phyloP scores from a whole-genome alignment of 257 asterid species.

The Penstemon davidsonii region DNA sequence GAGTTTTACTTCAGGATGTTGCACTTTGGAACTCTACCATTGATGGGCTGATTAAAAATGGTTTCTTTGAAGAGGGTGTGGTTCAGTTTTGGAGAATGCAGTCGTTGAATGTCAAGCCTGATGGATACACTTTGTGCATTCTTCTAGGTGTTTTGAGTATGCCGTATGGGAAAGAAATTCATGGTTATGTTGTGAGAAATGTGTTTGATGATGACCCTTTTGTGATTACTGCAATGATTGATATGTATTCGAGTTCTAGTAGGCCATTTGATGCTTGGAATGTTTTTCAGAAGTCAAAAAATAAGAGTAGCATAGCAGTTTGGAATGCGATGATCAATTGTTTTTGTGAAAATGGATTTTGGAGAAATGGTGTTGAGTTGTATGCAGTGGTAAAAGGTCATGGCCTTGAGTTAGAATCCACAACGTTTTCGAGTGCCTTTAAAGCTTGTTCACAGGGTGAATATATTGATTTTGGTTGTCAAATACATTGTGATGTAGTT shows the following conservation, averaged over 20 bases:
- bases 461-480: slow-evolving; percentile 50
- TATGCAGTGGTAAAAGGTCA: slow-evolving; percentile 46
- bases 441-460: slow-evolving; percentile 66
- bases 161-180: slow-evolving; percentile 54
- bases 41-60: slow-evolving; percentile 60
- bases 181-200: slow-evolving; percentile 61
- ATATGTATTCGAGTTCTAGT: slow-evolving; percentile 52
- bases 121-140: slow-evolving; percentile 76
- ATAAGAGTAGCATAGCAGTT: slow-evolving; percentile 43
- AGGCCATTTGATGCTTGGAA: slow-evolving; percentile 66
- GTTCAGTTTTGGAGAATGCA: slow-evolving; percentile 59
- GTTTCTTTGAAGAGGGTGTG: slow-evolving; percentile 43
- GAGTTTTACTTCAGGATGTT: slow-evolving; percentile 46
- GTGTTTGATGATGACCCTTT: slow-evolving; percentile 53
- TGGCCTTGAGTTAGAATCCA: slow-evolving; percentile 52
- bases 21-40: slow-evolving; percentile 83
- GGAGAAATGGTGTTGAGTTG: slow-evolving; percentile 55
- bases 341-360: slow-evolving; percentile 59
- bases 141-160: slow-evolving; percentile 41
- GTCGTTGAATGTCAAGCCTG: slow-evolving; percentile 55
- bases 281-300: slow-evolving; percentile 48
- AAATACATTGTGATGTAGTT: slow-evolving; percentile 69
- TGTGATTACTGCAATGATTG: slow-evolving; percentile 64
- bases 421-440: slow-evolving; percentile 59
- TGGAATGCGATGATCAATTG: slow-evolving; percentile 83